Evolutionary conservation across 495 filamentous ascomycete species (phyloP), one percentile per base, ranked within the genome.

Genomic region (Talaromyces adpressus): DNA sequence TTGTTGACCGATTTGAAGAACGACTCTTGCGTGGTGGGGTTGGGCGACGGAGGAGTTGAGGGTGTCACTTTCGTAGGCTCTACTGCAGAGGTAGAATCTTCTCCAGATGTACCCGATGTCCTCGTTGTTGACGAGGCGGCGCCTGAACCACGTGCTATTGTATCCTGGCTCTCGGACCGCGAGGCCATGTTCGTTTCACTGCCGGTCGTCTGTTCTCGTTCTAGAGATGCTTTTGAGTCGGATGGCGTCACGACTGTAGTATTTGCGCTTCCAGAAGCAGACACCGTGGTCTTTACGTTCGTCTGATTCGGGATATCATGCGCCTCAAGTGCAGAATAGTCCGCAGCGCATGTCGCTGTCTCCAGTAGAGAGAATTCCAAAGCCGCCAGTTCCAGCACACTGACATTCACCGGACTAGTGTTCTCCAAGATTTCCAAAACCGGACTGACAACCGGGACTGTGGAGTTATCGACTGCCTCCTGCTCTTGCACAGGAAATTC

Each of bases 1-100:
- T 97, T 96, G 64, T 91, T 90, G 4, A 98, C 87, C 6, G 91
- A 91, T 74, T 98, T 98, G 83, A 97, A 98, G 77, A 98, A 98
- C 7, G 89, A 92, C 72, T 97, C 94, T 75, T 98, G 94, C 4
- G 91, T 93, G 0, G 91, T 92, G 11, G 93, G 93, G 18, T 84
- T 85, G 2, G 91, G 73, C 20, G 83, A 72, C 12, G 87, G 77
- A 0, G 88, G 83, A 52, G 85, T 81, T 0, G 79, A 80, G 51
- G 77, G 72, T 12, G 84, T 77, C 7, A 80, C 64, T 71, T 84
- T 82, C 66, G 72, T 81, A 62, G 79, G 71, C 61, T 80, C 72
- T 11, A 69, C 53, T 11, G 68, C 53, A 47, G 36, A 67, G 32
- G 69, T 69, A 7, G 69, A 69, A 25, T 77, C 75, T 41, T 78